A percentile compares a stretch with the other conserved stretches of the same genome.
These are phyloP conservation scores for Debaryomyces sp. DNA, from an alignment of 1,139 yeast species.

Conservation along the genomic window DNA sequence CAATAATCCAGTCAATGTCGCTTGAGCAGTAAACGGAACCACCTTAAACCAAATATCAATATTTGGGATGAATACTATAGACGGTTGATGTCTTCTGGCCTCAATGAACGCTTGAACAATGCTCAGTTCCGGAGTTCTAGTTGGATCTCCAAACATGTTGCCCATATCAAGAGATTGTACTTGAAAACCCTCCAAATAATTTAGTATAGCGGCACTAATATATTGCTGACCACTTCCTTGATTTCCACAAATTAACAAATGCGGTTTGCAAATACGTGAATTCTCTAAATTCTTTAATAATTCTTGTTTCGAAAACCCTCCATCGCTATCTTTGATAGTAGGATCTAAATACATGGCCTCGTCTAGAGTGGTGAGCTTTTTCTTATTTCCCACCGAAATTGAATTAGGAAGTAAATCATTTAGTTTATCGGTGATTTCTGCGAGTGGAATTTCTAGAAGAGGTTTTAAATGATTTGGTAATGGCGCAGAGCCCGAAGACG, in stretches of 20 bases:
- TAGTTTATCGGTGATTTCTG: slow-evolving; percentile 50
- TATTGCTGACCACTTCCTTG: slow-evolving; percentile 91
- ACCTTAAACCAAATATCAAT: slow-evolving; percentile 76
- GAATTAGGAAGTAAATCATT: slow-evolving; percentile 66
- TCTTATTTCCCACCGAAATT: slow-evolving; percentile 30
- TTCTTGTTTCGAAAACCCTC: slow-evolving; percentile 72
- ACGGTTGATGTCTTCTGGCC: slow-evolving; percentile 88
- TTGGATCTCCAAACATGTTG: slow-evolving; percentile 74
- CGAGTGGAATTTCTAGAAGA: slow-evolving; percentile 54
- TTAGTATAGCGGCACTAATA: slow-evolving; percentile 78
- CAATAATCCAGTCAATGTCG: slow-evolving; percentile 72
- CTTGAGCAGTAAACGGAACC: slow-evolving; percentile 67
- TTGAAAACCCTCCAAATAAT: slow-evolving; percentile 86
- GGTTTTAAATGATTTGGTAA: slow-evolving; percentile 75
- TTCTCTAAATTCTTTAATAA: slow-evolving; percentile 58
- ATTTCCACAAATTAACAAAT: slow-evolving; percentile 71
- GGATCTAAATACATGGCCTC: slow-evolving; percentile 71
- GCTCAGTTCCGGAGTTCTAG: slow-evolving; percentile 82
- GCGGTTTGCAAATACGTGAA: slow-evolving; percentile 80
- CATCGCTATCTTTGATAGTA: slow-evolving; percentile 56
- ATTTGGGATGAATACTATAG: slow-evolving; percentile 83
- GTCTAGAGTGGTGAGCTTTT: slow-evolving; percentile 61
- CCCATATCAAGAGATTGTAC: slow-evolving; percentile 86
- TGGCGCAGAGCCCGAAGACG: slow-evolving; percentile 75
- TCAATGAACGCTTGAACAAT: slow-evolving; percentile 85